Base-by-base conservation (phyloP, 2,329 filamentous ascomycete species). In the Colletotrichum tabaci region DNA sequence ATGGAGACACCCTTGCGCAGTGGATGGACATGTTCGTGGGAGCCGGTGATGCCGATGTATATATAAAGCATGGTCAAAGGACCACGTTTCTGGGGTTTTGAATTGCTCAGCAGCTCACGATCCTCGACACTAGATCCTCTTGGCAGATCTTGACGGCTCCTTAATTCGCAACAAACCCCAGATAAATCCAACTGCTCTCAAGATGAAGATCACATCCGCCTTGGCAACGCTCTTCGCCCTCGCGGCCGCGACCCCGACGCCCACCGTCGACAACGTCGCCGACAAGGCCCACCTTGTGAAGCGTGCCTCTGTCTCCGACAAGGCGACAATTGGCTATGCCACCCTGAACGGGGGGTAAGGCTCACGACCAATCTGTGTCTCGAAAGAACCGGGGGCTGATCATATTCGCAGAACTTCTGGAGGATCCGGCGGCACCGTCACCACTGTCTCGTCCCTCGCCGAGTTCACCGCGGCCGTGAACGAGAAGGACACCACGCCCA, bases 361-460 rank as follows among this genome's bases (percentile, higher is more conserved):
- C 6, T 7, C 1, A 8, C 5, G 6, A 44, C 5, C 38, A 21
- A 44, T 9, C 38, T 10, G 15, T 5, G 5, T 3, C 2, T 2
- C 16, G 26, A 4, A 26, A 13, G 9, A 44, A 35, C 1, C 5
- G 3, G 10, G 13, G 5, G 47, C 70, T 72, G 10, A 72, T 21
- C 2, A 5, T 0, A 18, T 1, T 23, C 3, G 12, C 23, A 85
- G 85, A 66, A 87, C 85, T 4, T 87, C 82, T 5, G 86, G 85
- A 66, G 85, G 86, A 66, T 79, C 81, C 55, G 85, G 85, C 55
- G 85, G 85, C 66, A 80, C 85, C 4, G 85, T 84, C 21, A 84
- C 83, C 49, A 86, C 85, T 30, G 85, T 87, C 55, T 82, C 83
- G 15, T 82, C 82, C 21, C 85, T 85, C 61, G 80, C 82, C 44